A percentile compares a stretch with the other conserved stretches of the same genome.
Conservation (phyloP, 768 basidiomycete species). For the Nidularia sp. region DNA sequence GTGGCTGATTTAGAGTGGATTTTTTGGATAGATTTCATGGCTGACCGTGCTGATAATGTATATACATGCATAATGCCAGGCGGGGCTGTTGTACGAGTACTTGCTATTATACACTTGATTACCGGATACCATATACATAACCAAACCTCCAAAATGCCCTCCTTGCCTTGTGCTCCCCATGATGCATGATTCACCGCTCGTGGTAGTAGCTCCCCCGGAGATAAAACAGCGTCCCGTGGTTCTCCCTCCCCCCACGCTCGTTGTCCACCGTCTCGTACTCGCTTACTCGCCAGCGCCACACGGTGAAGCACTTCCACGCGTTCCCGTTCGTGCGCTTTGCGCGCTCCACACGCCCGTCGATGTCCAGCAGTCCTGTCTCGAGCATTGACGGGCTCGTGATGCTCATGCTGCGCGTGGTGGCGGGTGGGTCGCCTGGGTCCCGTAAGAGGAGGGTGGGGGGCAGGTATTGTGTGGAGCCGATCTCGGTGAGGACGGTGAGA, state of each 20-base stretch:
- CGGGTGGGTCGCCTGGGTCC: constrained; percentile 19
- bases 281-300: constrained; percentile 48
- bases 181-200: constrained; percentile 8
- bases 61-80: too few species aligned
- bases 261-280: constrained; percentile 10
- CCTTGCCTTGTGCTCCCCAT: too few species aligned
- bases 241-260: constrained; percentile 37
- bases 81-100: too few species aligned
- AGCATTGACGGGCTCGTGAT: constrained; percentile 44
- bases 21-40: too few species aligned
- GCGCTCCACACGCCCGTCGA: constrained; percentile 44
- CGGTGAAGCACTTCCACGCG: constrained; percentile 54
- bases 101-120: too few species aligned
- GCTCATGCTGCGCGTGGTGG: constrained; percentile 25
- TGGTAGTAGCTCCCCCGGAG: constrained; percentile 37
- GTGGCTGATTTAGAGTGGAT: too few species aligned
- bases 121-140: too few species aligned
- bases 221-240: constrained; percentile 47
- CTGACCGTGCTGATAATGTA: too few species aligned
- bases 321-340: constrained; percentile 40
- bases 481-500: constrained; percentile 38
- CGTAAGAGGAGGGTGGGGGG: constrained; percentile 28
- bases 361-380: constrained; percentile 47
- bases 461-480: constrained; percentile 29
- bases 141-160: too few species aligned